These are phyloP conservation scores for Acanthamoeba castellanii DNA, from an alignment of 208 protist genomes.

Conservation along the genomic window DNA sequence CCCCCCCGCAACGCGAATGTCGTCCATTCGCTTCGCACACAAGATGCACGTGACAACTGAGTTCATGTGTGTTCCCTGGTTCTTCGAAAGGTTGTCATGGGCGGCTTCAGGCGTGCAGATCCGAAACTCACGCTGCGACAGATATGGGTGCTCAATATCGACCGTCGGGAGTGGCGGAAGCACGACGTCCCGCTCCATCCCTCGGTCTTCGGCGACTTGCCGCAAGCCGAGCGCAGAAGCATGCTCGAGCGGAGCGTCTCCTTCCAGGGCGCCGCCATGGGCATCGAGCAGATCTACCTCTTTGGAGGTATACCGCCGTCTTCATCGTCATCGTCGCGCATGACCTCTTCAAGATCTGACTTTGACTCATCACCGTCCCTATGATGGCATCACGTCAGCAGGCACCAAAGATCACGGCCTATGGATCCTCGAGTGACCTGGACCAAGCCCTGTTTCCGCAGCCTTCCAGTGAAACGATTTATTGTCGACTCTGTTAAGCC, in stretches of 20 bases:
- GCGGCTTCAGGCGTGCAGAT: not conserved
- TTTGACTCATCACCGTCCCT: not conserved
- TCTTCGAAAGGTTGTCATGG: not conserved
- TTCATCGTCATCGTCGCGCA: too few relatives aligned
- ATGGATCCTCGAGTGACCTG: not conserved
- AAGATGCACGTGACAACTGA: not conserved
- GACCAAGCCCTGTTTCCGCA: not conserved
- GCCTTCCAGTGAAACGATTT: too few relatives aligned
- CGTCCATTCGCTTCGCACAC: not conserved
- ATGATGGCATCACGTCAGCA: not conserved
- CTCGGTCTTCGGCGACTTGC: not conserved
- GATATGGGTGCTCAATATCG: not conserved
- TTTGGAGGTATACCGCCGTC: not conserved
- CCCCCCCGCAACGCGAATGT: not conserved
- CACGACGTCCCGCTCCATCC: not conserved
- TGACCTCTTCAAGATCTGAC: too few relatives aligned
- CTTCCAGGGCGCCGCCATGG: slow-evolving; percentile 17
- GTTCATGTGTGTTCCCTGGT: not conserved
- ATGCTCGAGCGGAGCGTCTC: not conserved
- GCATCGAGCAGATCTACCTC: slow-evolving; percentile 1
- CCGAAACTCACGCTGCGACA: not conserved
- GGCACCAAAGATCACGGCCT: not conserved
- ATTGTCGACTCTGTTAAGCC: too few relatives aligned
- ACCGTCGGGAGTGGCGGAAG: not conserved
- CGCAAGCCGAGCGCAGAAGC: not conserved